Evolutionary conservation across 345 rosid genomes (phyloP).

Genomic region (Hypericum androsaemum): DNA sequence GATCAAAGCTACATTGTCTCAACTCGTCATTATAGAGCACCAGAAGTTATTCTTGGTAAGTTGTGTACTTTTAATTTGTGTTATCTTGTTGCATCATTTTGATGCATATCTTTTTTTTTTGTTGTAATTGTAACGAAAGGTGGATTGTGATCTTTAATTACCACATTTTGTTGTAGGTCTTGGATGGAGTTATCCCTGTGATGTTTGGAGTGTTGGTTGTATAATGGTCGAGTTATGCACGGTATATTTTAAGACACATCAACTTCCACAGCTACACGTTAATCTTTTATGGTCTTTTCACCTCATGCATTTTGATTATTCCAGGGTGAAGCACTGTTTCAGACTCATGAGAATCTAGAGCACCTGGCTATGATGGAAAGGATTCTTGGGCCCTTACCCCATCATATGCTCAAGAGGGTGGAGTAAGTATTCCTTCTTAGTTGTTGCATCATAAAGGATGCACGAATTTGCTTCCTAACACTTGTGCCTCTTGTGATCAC

Average conservation of each 20-base stretch:
- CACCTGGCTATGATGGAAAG: slow-evolving; percentile 95
- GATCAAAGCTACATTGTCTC: slow-evolving; percentile 77
- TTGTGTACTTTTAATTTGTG: slow-evolving; percentile 1
- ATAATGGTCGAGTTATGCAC: slow-evolving; percentile 80
- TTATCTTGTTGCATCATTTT: neutral
- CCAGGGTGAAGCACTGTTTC: slow-evolving; percentile 90
- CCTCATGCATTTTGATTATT: too few species aligned
- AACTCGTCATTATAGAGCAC: slow-evolving; percentile 80
- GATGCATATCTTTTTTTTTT: too few species aligned
- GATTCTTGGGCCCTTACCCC: slow-evolving; percentile 67
- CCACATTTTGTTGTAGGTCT: slow-evolving; percentile 31
- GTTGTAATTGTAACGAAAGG: too few species aligned
- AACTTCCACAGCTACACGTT: too few species aligned
- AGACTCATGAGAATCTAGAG: slow-evolving; percentile 84
- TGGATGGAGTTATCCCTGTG: slow-evolving; percentile 90
- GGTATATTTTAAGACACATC: slow-evolving; percentile 25
- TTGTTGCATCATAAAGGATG: too few species aligned
- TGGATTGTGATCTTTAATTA: too few species aligned
- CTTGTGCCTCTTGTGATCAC: neutral
- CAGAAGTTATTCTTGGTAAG: slow-evolving; percentile 70
- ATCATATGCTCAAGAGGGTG: slow-evolving; percentile 56
- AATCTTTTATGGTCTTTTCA: too few species aligned
- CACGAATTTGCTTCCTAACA: neutral
- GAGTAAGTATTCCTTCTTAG: slow-evolving; percentile 37
- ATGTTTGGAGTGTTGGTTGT: slow-evolving; percentile 88